A percentile compares a stretch with the other conserved stretches of the same genome.
Conservation (phyloP, 164 flowering plant genomes). For the Vitis cinerea region DNA sequence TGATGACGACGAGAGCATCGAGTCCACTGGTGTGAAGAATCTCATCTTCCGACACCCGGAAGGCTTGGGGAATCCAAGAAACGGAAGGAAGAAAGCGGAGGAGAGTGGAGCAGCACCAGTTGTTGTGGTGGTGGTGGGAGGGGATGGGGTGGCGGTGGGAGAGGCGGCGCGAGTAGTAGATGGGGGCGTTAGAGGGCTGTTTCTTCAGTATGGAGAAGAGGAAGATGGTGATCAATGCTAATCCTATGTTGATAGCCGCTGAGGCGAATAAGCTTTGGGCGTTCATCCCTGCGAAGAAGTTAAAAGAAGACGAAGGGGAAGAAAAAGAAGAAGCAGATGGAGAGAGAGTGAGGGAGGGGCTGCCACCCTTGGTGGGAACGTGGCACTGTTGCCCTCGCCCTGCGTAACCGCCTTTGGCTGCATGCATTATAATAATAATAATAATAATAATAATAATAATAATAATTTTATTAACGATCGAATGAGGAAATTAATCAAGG, state of each 20-base stretch:
- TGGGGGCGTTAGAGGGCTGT: conserved; percentile 44
- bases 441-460: too few relatives aligned
- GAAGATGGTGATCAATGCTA: conserved; percentile 34
- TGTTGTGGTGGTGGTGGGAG: background rate
- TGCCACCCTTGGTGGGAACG: conserved; percentile 7
- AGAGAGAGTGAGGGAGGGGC: background rate
- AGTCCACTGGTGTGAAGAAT: conserved; percentile 39
- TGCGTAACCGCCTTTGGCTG: background rate
- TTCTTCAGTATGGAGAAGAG: conserved; percentile 53
- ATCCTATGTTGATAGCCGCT: conserved; percentile 50
- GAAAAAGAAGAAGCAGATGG: background rate
- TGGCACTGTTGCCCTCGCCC: background rate
- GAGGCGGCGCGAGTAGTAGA: conserved; percentile 53
- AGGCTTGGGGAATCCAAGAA: conserved; percentile 45
- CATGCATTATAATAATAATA: background rate
- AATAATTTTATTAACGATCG: too few relatives aligned
- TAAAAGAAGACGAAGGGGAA: background rate
- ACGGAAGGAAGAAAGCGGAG: conserved; percentile 39
- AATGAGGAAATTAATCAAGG: too few relatives aligned
- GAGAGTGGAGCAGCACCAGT: conserved; percentile 8
- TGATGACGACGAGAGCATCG: conserved; percentile 45
- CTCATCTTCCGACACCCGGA: conserved; percentile 45
- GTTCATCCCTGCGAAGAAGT: conserved; percentile 26
- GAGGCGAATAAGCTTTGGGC: conserved; percentile 38
- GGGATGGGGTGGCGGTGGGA: conserved; percentile 14